Conservation (phyloP, 805 yeast genomes). For the Monosporozyma solicola region DNA sequence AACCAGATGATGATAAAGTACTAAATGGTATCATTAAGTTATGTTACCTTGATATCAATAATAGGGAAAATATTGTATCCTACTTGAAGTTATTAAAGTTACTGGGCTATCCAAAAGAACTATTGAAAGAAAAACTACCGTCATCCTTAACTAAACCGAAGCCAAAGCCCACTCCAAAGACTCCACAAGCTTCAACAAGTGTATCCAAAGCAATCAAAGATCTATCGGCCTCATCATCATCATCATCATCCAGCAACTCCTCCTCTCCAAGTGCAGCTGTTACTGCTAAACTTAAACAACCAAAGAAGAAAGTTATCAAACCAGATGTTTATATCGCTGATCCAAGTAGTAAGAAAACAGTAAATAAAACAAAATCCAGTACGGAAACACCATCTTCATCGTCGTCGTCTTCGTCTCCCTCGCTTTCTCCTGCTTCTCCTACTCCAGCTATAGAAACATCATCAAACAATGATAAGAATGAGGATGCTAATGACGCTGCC, state of each 20-base stretch:
- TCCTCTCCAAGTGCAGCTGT: neutral
- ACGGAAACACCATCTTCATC: neutral
- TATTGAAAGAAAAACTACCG: constrained; percentile 5
- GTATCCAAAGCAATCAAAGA: neutral
- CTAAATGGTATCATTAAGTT: constrained; percentile 16
- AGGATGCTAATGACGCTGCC: neutral
- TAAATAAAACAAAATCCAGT: neutral
- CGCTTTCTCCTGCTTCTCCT: neutral
- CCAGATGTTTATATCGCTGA: constrained; percentile 9
- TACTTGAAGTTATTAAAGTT: constrained; percentile 16
- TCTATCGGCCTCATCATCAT: neutral
- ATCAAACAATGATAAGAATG: neutral
- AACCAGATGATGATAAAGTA: constrained; percentile 3
- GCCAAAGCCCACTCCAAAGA: neutral
- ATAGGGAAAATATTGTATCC: constrained; percentile 17
- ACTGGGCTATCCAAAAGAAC: constrained; percentile 14
- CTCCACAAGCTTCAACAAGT: neutral
- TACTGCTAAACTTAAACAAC: neutral
- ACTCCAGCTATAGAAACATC: neutral
- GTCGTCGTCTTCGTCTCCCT: neutral
- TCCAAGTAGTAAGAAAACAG: constrained; percentile 1
- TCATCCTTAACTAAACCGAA: constrained; percentile 2
- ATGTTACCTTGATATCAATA: constrained; percentile 20
- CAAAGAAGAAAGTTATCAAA: neutral
- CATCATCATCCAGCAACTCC: neutral